Evolutionary conservation across 1,284 basidiomycete genomes (phyloP).

Genomic region (Ustilago shanxiensis): DNA sequence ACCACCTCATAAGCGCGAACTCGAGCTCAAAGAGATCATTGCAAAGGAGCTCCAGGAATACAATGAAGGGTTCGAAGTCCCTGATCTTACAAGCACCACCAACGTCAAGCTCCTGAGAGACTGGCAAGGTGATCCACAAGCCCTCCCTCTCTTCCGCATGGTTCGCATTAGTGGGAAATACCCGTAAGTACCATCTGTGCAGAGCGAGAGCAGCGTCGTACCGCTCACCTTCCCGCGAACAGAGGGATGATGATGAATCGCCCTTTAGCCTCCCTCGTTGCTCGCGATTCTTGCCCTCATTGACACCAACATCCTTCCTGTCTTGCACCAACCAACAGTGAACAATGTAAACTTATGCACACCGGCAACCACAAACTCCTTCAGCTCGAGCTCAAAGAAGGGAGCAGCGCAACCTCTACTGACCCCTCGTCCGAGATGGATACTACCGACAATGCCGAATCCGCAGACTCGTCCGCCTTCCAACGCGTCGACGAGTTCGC

Average conservation of each 20-base stretch:
- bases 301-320: not conserved
- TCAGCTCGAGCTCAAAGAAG: conserved; percentile 33
- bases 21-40: conserved; percentile 57
- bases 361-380: conserved; percentile 59
- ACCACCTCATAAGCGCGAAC: conserved; percentile 56
- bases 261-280: too few species aligned
- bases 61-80: conserved; percentile 62
- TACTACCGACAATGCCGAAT: conserved; percentile 9
- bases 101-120: conserved; percentile 65
- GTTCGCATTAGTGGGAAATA: conserved; percentile 62
- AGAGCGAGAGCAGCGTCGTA: too few species aligned
- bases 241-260: too few species aligned
- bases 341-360: conserved; percentile 56
- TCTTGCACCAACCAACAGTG: conserved; percentile 9
- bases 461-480: conserved; percentile 4
- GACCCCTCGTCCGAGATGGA: conserved; percentile 25
- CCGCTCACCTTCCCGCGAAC: too few species aligned
- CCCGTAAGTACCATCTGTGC: conserved; percentile 36
- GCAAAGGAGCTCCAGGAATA: conserved; percentile 62
- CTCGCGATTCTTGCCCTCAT: too few species aligned
- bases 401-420: not conserved
- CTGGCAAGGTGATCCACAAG: conserved; percentile 67
- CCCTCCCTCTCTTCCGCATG: conserved; percentile 63
- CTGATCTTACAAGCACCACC: conserved; percentile 58
- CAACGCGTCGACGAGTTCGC: conserved; percentile 33